These are phyloP conservation scores for Euphorbia pulcherrima DNA, from an alignment of 345 rosid genomes.

Conservation along the genomic window DNA sequence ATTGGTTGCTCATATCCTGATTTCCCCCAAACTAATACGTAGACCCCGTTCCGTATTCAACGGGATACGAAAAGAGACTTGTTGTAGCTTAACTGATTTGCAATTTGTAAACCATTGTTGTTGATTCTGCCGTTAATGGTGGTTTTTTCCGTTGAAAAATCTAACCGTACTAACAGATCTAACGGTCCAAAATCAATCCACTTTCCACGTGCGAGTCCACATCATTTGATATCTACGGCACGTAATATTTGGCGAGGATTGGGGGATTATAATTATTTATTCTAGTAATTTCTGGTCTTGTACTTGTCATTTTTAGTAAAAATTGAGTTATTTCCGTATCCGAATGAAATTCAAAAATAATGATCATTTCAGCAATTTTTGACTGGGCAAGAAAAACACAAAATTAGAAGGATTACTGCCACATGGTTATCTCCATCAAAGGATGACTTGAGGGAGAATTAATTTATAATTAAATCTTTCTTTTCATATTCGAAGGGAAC, in stretches of 20 bases:
- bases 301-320: background rate
- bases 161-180: background rate
- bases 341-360: background rate
- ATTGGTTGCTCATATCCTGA: background rate
- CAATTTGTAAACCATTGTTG: background rate
- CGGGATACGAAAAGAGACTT: constrained; percentile 6
- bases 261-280: constrained; percentile 14
- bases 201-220: constrained; percentile 22
- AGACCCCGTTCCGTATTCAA: constrained; percentile 17
- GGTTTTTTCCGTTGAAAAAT: constrained; percentile 35
- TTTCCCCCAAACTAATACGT: background rate
- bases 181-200: constrained; percentile 3
- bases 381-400: background rate
- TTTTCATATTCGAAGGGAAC: background rate
- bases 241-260: constrained; percentile 36
- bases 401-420: constrained; percentile 7
- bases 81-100: background rate
- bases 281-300: background rate
- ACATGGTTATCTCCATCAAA: constrained; percentile 22
- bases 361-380: background rate
- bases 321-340: background rate
- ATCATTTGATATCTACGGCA: constrained; percentile 16
- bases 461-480: background rate
- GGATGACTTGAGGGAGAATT: background rate
- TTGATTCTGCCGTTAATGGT: constrained; percentile 47